These are phyloP conservation scores for Apophysomyces sp. DNA, from an alignment of 371 early-diverging fungal genomes.

Conservation along the genomic window DNA sequence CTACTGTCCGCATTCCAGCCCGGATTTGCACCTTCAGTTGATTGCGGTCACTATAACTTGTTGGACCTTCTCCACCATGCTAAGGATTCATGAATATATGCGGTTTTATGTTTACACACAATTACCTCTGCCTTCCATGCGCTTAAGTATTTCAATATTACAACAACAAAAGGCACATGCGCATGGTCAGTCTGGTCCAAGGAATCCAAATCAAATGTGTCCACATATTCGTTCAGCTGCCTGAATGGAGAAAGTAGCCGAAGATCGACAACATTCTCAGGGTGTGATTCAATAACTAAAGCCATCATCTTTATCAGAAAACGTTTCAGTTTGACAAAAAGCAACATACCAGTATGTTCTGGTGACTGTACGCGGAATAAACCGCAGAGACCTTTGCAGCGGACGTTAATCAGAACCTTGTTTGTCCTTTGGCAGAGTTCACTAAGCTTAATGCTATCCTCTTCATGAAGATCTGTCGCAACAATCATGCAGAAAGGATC, in stretches of 20 bases:
- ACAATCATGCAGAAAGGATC: conserved; percentile 72
- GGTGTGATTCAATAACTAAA: conserved; percentile 89
- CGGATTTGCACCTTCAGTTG: conserved; percentile 65
- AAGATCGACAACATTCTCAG: conserved; percentile 74
- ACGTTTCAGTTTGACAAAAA: not conserved
- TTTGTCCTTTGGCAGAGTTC: conserved; percentile 55
- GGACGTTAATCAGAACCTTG: conserved; percentile 71
- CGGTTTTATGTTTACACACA: no score
- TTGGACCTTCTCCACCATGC: conserved; percentile 57
- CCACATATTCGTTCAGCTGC: conserved; percentile 59
- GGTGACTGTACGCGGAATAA: conserved; percentile 66
- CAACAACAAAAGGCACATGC: conserved; percentile 84
- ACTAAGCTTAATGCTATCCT: conserved; percentile 55
- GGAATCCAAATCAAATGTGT: conserved; percentile 61
- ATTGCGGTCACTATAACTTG: conserved; percentile 60
- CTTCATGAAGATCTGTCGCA: conserved; percentile 62
- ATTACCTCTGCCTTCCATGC: conserved; percentile 57
- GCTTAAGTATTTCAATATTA: conserved; percentile 74
- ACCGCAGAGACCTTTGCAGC: conserved; percentile 74
- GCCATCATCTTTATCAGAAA: not conserved
- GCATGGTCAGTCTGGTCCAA: conserved; percentile 71
- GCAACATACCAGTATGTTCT: conserved; percentile 71
- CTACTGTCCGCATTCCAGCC: conserved; percentile 54
- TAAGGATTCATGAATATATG: no score
- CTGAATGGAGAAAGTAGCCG: conserved; percentile 83